Evolutionary conservation across 805 yeast species (phyloP).

Genomic region (Yamadazyma paraphyllophila): DNA sequence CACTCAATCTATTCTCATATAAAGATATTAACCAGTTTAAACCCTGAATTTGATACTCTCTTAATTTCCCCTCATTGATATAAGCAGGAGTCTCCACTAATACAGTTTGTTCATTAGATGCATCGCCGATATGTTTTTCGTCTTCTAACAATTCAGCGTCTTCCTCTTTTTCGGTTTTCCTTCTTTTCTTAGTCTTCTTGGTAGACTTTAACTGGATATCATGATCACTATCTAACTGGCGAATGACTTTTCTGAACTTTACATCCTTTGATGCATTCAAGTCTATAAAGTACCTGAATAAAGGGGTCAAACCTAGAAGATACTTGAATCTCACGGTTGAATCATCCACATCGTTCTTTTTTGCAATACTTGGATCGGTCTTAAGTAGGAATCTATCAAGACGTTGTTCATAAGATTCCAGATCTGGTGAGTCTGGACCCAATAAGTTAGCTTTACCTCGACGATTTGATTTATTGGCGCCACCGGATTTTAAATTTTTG

Average conservation of each 20-base stretch:
- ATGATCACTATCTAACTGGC: slow-evolving; percentile 52
- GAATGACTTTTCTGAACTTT: slow-evolving; percentile 58
- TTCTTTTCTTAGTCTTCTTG: slow-evolving; percentile 40
- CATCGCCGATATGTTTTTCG: slow-evolving; percentile 30
- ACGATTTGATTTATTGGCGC: background rate
- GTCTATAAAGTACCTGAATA: slow-evolving; percentile 86
- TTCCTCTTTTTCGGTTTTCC: slow-evolving; percentile 76
- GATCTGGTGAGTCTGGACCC: background rate
- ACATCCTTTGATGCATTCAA: slow-evolving; percentile 78
- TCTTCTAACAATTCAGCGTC: slow-evolving; percentile 75
- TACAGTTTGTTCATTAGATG: slow-evolving; percentile 55
- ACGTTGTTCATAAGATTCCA: background rate
- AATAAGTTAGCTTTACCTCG: too few relatives aligned
- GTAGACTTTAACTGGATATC: slow-evolving; percentile 32
- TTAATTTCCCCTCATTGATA: slow-evolving; percentile 64
- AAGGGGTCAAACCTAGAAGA: slow-evolving; percentile 75
- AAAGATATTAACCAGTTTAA: slow-evolving; percentile 90
- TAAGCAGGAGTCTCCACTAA: slow-evolving; percentile 83
- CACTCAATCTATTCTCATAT: slow-evolving; percentile 84
- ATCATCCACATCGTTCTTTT: slow-evolving; percentile 52
- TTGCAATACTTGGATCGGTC: slow-evolving; percentile 57
- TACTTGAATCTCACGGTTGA: slow-evolving; percentile 78
- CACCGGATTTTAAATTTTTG: background rate
- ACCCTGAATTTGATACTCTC: slow-evolving; percentile 95
- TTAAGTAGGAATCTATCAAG: slow-evolving; percentile 44